These are phyloP conservation scores for Cantharellus anzutake DNA, from an alignment of 768 basidiomycete species.

Conservation along the genomic window DNA sequence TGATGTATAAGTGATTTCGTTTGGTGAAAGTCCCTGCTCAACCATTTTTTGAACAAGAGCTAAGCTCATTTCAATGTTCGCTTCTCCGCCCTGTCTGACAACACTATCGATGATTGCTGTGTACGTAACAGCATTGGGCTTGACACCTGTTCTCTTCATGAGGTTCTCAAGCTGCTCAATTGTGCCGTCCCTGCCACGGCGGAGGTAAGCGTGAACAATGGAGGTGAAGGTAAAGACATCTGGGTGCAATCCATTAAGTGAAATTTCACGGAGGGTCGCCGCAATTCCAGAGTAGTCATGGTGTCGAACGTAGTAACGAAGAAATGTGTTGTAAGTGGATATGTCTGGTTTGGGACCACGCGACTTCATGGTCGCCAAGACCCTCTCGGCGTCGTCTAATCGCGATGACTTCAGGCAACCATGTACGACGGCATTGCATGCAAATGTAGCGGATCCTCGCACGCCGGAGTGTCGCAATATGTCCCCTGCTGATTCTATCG, in stretches of 20 bases:
- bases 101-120: constrained; percentile 64
- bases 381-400: constrained; percentile 18
- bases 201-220: constrained; percentile 58
- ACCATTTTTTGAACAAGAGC: constrained; percentile 66
- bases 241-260: constrained; percentile 33
- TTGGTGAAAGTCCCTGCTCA: constrained; percentile 30
- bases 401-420: constrained; percentile 32
- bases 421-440: constrained; percentile 57
- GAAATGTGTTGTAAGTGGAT: constrained; percentile 63
- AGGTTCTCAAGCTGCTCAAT: constrained; percentile 40
- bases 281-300: constrained; percentile 46
- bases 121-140: constrained; percentile 58
- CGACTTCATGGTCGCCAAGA: constrained; percentile 23
- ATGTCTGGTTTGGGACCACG: constrained; percentile 48
- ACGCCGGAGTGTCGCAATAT: not conserved
- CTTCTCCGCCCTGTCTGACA: constrained; percentile 33
- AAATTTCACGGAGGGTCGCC: constrained; percentile 36
- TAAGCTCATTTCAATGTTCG: constrained; percentile 40
- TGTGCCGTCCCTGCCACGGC: constrained; percentile 46
- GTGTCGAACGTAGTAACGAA: constrained; percentile 44
- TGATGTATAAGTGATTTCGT: constrained; percentile 68
- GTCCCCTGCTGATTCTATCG: not conserved
- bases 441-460: not conserved
- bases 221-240: constrained; percentile 81
- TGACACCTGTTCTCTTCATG: constrained; percentile 59